These are phyloP conservation scores for Maudiozyma humilis DNA, from an alignment of 1,139 yeast species.

Conservation along the genomic window DNA sequence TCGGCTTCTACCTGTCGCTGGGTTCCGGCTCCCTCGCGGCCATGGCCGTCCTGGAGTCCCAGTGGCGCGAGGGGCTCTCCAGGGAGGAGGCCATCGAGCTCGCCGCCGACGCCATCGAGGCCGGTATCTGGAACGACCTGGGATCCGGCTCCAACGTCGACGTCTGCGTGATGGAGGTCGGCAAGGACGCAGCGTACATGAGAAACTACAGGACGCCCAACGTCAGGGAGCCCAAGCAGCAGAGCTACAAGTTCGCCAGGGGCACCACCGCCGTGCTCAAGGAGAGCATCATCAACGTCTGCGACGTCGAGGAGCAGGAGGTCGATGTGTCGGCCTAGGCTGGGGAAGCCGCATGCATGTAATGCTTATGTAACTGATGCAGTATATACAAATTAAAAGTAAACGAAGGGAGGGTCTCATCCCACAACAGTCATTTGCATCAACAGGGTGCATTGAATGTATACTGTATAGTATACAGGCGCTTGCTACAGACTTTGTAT, in stretches of 20 bases:
- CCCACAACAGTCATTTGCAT: no score
- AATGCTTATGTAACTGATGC: no score
- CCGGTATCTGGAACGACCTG: slow-evolving; percentile 98
- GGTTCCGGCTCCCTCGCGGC: slow-evolving; percentile 99
- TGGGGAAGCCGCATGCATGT: no score
- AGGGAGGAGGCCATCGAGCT: slow-evolving; percentile 83
- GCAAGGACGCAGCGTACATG: slow-evolving; percentile 72
- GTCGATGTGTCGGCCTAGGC: slow-evolving; percentile 30
- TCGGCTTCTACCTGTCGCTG: slow-evolving; percentile 82
- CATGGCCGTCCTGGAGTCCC: slow-evolving; percentile 90
- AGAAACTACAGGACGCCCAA: slow-evolving; percentile 91
- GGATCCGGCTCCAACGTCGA: slow-evolving; percentile 98
- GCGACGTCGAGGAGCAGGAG: slow-evolving; percentile 65
- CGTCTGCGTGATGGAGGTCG: slow-evolving; percentile 90
- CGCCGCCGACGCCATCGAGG: slow-evolving; percentile 88
- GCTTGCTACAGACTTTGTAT: no score
- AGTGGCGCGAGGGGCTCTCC: slow-evolving; percentile 71
- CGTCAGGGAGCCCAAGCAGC: slow-evolving; percentile 71
- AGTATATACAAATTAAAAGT: neutral
- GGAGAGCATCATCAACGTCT: slow-evolving; percentile 53
- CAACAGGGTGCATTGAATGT: no score
- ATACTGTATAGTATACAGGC: no score
- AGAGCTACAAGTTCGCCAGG: slow-evolving; percentile 73
- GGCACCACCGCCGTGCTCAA: slow-evolving; percentile 86
- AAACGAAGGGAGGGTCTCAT: no score